Evolutionary conservation across 495 filamentous ascomycete genomes (phyloP), one percentile per base, ranked within the genome.

Genomic region (Xylaria bambusicola): DNA sequence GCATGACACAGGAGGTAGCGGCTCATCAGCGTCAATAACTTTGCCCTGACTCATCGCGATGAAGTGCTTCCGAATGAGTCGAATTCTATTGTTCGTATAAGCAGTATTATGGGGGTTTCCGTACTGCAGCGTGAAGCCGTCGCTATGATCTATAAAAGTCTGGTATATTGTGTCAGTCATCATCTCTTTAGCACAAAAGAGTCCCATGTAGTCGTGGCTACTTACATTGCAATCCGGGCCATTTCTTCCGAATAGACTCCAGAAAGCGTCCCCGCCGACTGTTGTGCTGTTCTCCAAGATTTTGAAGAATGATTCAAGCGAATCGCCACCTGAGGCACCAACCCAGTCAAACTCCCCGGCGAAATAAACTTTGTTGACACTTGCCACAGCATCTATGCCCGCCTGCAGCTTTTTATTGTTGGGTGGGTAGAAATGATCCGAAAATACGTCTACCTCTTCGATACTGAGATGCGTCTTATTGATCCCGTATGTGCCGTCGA

Each of bases 401-500:
- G 61, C 47, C 40, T 70, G 59, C 36, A 84, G 67, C 49, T 75
- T 76, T 13, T 68, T 66, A 18, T 71, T 71, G 49, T 80, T 73
- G 55, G 77, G 61, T 0, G 80, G 80, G 52, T 83, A 83, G 67
- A 76, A 82, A 61, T 84, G 82, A 61, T 84, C 71, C 17, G 74
- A 77, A 63, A 73, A 80, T 51, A 82, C 77, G 64, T 83, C 81
- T 3, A 84, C 66, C 61, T 77, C 77, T 15, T 69, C 52, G 52
- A 83, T 73, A 33, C 40, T 47, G 17, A 83, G 69, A 61, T 83
- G 77, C 15, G 74, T 77, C 48, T 57, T 67, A 71, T 83, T 83
- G 55, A 84, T 70, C 20, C 81, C 81, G 58, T 83, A 84, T 2
- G 80, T 82, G 17, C 81, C 80, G 56, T 84, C 80, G 21, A 84